A percentile compares a stretch with the other conserved stretches of the same genome.
Conservation (phyloP, 176 grass and related monocot genomes). For the Miscanthus lutarioriparius region DNA sequence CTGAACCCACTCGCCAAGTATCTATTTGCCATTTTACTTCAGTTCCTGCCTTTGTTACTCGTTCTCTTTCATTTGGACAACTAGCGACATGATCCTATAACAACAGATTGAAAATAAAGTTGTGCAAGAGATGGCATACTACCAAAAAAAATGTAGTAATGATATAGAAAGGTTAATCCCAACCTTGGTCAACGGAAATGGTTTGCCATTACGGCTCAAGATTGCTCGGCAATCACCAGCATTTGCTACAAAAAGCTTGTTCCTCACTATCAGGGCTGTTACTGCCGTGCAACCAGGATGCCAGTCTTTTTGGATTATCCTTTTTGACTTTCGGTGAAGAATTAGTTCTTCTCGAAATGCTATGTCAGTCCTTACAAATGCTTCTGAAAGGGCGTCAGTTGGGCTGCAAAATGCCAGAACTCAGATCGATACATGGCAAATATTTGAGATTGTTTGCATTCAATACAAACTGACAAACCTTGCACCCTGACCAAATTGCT, state of each 20-base stretch:
- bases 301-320: conserved; percentile 70
- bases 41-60: conserved; percentile 69
- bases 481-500: conserved; percentile 44
- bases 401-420: conserved; percentile 60
- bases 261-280: conserved; percentile 70
- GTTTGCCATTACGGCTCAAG: conserved; percentile 67
- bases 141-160: conserved; percentile 11
- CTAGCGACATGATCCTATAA: conserved; percentile 92
- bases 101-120: conserved; percentile 31
- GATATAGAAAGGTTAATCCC: conserved; percentile 11
- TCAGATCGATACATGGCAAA: conserved; percentile 29
- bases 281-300: conserved; percentile 95
- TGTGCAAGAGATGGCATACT: conserved; percentile 4
- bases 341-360: conserved; percentile 83
- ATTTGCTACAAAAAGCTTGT: conserved; percentile 95
- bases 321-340: conserved; percentile 71
- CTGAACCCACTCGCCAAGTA: conserved; percentile 92
- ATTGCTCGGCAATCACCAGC: conserved; percentile 97
- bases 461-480: conserved; percentile 72
- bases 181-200: conserved; percentile 85
- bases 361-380: conserved; percentile 71
- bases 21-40: conserved; percentile 98
- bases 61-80: conserved; percentile 75
- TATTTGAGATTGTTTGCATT: conserved; percentile 29
- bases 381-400: conserved; percentile 63